phyloP scores from a whole-genome alignment of 768 basidiomycete genomes.

The Agaricus sinodeliciosus region DNA sequence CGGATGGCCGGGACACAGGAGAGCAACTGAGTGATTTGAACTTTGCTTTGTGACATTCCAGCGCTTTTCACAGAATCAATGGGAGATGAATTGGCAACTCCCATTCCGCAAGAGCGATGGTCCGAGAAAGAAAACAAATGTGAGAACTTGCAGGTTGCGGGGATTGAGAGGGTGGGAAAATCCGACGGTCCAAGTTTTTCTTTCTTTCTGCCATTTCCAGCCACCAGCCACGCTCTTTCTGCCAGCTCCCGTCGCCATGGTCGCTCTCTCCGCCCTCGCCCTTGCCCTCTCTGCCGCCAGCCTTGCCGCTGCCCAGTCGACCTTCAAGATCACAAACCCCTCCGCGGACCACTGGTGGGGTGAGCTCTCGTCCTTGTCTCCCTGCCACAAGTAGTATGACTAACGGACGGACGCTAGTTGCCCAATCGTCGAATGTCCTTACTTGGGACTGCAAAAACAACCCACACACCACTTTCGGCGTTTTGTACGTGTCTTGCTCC shows the following conservation, averaged over 20 bases:
- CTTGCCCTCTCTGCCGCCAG: constrained; percentile 23
- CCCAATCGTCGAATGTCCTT: constrained; percentile 52
- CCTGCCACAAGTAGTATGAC: not conserved
- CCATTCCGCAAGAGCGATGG: not conserved
- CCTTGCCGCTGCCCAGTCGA: constrained; percentile 28
- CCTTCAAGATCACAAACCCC: constrained; percentile 38
- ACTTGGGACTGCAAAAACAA: constrained; percentile 49
- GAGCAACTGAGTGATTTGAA: too few species aligned
- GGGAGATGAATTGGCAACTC: not conserved
- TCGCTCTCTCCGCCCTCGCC: not conserved
- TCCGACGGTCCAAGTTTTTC: not conserved
- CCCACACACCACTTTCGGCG: constrained; percentile 34
- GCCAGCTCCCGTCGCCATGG: not conserved
- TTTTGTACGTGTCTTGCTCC: constrained; percentile 36
- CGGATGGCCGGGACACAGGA: not conserved
- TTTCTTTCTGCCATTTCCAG: not conserved
- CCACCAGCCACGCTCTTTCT: constrained; percentile 1
- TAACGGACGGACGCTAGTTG: not conserved
- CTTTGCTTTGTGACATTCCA: constrained; percentile 2
- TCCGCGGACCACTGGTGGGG: constrained; percentile 53
- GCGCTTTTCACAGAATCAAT: not conserved
- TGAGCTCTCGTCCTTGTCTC: constrained; percentile 24
- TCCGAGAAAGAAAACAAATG: not conserved
- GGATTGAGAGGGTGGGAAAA: not conserved
- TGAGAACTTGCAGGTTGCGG: not conserved